Conservation (phyloP, 1,284 basidiomycete species). For the Leucoagaricus sp. region DNA sequence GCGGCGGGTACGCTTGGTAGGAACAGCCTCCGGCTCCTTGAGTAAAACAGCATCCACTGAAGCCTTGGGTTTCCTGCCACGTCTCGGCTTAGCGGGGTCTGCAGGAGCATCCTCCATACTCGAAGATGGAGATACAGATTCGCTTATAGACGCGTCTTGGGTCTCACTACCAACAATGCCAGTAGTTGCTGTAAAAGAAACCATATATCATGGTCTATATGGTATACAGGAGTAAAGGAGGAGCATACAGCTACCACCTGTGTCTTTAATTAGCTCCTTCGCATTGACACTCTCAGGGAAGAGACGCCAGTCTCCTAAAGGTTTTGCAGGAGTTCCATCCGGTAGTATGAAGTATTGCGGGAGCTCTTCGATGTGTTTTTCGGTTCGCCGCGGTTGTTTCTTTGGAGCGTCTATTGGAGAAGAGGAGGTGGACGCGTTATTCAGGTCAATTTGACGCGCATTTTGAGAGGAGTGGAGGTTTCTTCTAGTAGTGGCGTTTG, state of each 20-base stretch:
- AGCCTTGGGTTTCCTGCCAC: background rate
- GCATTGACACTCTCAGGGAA: background rate
- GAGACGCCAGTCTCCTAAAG: constrained; percentile 31
- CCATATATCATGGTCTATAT: constrained; percentile 5
- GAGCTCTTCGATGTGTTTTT: constrained; percentile 57
- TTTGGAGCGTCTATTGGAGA: background rate
- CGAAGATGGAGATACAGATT: background rate
- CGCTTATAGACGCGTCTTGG: background rate
- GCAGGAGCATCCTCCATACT: background rate
- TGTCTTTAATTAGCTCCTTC: constrained; percentile 2
- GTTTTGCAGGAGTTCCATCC: constrained; percentile 40
- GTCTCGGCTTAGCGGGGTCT: constrained; percentile 1
- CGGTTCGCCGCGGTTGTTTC: constrained; percentile 34
- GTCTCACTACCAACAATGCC: background rate
- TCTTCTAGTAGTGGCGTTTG: background rate
- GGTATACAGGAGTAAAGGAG: constrained; percentile 4
- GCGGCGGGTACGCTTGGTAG: constrained; percentile 11
- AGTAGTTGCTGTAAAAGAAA: constrained; percentile 2
- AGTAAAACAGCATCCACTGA: background rate
- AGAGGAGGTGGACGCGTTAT: constrained; percentile 5
- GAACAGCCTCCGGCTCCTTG: background rate
- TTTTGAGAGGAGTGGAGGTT: background rate
- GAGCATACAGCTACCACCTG: constrained; percentile 8
- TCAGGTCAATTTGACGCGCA: constrained; percentile 2
- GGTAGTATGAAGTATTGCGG: constrained; percentile 44